Evolutionary conservation across 352 stramenopile species (phyloP).

Genomic region (Hyaloperonospora brassicae): DNA sequence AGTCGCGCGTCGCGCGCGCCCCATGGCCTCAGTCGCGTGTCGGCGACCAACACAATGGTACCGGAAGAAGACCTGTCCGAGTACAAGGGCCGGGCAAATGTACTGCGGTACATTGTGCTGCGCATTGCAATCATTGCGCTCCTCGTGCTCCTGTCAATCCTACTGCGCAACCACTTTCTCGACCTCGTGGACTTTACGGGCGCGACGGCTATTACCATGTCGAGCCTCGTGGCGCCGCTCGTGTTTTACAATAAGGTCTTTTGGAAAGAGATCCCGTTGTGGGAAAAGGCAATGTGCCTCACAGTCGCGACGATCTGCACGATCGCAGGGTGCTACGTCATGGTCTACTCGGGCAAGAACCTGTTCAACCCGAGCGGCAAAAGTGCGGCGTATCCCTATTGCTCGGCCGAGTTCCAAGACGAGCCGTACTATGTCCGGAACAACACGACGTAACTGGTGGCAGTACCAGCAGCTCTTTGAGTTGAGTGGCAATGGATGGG

Average conservation of each 20-base stretch:
- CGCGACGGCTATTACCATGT: slow-evolving; percentile 34
- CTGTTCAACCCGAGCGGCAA: slow-evolving; percentile 20
- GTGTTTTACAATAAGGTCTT: slow-evolving; percentile 47
- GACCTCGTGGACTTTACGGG: slow-evolving; percentile 45
- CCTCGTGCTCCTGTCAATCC: slow-evolving; percentile 29
- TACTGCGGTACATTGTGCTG: slow-evolving; percentile 27
- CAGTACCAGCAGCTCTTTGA: too few species aligned
- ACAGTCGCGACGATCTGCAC: slow-evolving; percentile 23
- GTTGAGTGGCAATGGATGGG: too few species aligned
- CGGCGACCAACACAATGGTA: slow-evolving; percentile 13
- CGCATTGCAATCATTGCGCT: slow-evolving; percentile 31
- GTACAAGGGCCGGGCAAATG: slow-evolving; percentile 29
- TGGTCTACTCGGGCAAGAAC: slow-evolving; percentile 28
- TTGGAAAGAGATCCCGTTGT: slow-evolving; percentile 32
- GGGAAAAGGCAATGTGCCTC: slow-evolving; percentile 34
- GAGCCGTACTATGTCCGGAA: slow-evolving; percentile 50
- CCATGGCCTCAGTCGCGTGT: slow-evolving; percentile 6
- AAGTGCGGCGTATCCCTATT: slow-evolving; percentile 44
- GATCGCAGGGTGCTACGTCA: slow-evolving; percentile 31
- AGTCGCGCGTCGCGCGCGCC: slow-evolving; percentile 2
- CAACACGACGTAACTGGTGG: background rate
- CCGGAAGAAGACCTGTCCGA: slow-evolving; percentile 28
- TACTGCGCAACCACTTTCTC: slow-evolving; percentile 39
- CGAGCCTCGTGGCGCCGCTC: slow-evolving; percentile 37
- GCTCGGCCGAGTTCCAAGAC: slow-evolving; percentile 34